Conservation (phyloP, 495 filamentous ascomycete species). For the Daldinia decipiens region DNA sequence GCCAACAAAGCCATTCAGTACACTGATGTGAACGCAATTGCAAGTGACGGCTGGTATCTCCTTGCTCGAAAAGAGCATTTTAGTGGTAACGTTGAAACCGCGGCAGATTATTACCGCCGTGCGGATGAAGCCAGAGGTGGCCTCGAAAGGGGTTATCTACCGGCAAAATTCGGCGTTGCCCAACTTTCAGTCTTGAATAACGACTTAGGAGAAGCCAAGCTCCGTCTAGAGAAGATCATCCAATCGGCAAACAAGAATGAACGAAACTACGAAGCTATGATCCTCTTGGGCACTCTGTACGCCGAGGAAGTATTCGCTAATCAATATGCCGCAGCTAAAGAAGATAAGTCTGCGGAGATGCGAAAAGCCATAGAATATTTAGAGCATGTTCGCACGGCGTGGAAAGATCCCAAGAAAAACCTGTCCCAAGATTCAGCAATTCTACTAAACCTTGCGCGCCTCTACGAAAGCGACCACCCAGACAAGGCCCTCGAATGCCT, state of each 20-base stretch:
- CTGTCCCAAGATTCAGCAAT: slow-evolving; percentile 82
- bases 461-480: slow-evolving; percentile 85
- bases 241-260: slow-evolving; percentile 65
- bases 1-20: slow-evolving; percentile 93
- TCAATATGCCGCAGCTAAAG: slow-evolving; percentile 75
- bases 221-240: slow-evolving; percentile 91
- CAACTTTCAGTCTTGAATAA: slow-evolving; percentile 86
- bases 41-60: slow-evolving; percentile 96
- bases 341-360: slow-evolving; percentile 83
- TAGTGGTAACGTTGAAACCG: slow-evolving; percentile 69
- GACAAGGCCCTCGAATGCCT: slow-evolving; percentile 93
- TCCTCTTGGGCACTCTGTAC: slow-evolving; percentile 85
- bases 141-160: slow-evolving; percentile 84
- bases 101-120: slow-evolving; percentile 82
- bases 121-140: slow-evolving; percentile 91
- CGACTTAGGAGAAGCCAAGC: slow-evolving; percentile 91
- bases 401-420: slow-evolving; percentile 89
- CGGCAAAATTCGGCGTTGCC: slow-evolving; percentile 91
- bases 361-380: slow-evolving; percentile 86
- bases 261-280: slow-evolving; percentile 91
- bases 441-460: slow-evolving; percentile 87
- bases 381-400: slow-evolving; percentile 84
- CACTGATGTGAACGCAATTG: slow-evolving; percentile 94
- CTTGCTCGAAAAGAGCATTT: slow-evolving; percentile 91
- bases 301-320: slow-evolving; percentile 92